A percentile compares a stretch with the other conserved stretches of the same genome.
These are phyloP conservation scores for Orbilia ellipsospora DNA, from an alignment of 2,329 filamentous ascomycete species.

Conservation along the genomic window DNA sequence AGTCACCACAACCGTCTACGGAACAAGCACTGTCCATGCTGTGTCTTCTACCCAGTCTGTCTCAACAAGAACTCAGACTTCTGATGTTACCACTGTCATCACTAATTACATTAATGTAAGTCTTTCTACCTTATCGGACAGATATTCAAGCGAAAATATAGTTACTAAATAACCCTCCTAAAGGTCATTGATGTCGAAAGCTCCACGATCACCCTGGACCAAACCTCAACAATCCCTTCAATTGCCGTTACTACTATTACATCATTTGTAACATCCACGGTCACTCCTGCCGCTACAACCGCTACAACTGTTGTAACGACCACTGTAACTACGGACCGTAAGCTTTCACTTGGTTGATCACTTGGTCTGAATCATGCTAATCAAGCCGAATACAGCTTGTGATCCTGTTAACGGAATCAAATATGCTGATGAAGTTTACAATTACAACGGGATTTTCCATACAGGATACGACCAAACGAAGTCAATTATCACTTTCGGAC, in stretches of 20 bases:
- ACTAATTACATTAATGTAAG: conserved; percentile 25
- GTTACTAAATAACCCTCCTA: background rate
- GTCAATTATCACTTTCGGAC: conserved; percentile 12
- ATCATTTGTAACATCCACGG: conserved; percentile 12
- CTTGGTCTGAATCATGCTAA: conserved; percentile 1
- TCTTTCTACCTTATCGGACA: background rate
- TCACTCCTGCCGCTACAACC: conserved; percentile 2
- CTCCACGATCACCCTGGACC: conserved; percentile 10
- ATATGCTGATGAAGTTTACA: conserved; percentile 13
- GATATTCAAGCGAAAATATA: background rate
- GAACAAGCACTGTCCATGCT: conserved; percentile 16
- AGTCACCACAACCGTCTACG: conserved; percentile 10
- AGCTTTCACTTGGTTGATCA: background rate
- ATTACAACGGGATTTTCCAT: conserved; percentile 18
- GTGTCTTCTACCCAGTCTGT: conserved; percentile 14
- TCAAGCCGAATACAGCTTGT: conserved; percentile 10
- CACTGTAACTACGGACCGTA: conserved; percentile 17
- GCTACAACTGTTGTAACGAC: background rate
- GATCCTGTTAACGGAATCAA: conserved; percentile 19
- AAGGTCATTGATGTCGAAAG: conserved; percentile 24
- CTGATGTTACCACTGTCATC: conserved; percentile 14
- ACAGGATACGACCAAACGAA: conserved; percentile 1
- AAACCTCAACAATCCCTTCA: conserved; percentile 21
- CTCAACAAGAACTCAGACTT: conserved; percentile 20
- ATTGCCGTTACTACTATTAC: conserved; percentile 18